Conservation (phyloP, 2,329 filamentous ascomycete genomes). For the Tolypocladium sp. region DNA sequence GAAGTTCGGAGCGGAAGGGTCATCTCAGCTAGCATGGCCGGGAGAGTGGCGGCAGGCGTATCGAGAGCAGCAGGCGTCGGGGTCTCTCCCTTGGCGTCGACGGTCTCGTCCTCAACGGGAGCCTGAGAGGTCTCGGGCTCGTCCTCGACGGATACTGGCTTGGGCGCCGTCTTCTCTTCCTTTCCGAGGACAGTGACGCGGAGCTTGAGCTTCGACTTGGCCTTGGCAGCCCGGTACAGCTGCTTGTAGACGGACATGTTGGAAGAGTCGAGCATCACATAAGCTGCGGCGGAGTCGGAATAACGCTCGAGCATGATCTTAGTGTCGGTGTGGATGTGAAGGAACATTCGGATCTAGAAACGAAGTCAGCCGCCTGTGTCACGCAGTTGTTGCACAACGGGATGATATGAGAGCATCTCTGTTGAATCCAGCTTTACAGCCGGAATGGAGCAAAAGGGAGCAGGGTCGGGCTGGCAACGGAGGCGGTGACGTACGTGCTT, state of each 20-base stretch:
- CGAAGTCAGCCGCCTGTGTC: not conserved
- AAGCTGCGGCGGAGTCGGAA: constrained; percentile 82
- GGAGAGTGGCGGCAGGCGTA: not conserved
- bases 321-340: constrained; percentile 21
- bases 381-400: not conserved
- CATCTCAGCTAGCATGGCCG: not conserved
- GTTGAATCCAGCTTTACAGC: not conserved
- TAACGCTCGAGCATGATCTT: constrained; percentile 73
- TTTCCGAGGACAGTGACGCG: constrained; percentile 48
- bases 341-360: constrained; percentile 23
- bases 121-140: constrained; percentile 25
- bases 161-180: constrained; percentile 21
- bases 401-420: not conserved
- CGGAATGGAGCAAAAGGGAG: not conserved
- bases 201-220: constrained; percentile 93
- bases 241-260: constrained; percentile 90
- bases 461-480: constrained; percentile 15
- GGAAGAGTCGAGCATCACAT: constrained; percentile 66
- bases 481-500: constrained; percentile 58
- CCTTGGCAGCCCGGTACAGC: constrained; percentile 91
- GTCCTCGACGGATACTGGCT: constrained; percentile 42
- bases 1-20: not conserved
- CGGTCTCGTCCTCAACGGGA: constrained; percentile 1
- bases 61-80: not conserved
- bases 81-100: not conserved